These are phyloP conservation scores for Raffaelea deltoideospora DNA, from an alignment of 2,329 filamentous ascomycete genomes.

Conservation along the genomic window DNA sequence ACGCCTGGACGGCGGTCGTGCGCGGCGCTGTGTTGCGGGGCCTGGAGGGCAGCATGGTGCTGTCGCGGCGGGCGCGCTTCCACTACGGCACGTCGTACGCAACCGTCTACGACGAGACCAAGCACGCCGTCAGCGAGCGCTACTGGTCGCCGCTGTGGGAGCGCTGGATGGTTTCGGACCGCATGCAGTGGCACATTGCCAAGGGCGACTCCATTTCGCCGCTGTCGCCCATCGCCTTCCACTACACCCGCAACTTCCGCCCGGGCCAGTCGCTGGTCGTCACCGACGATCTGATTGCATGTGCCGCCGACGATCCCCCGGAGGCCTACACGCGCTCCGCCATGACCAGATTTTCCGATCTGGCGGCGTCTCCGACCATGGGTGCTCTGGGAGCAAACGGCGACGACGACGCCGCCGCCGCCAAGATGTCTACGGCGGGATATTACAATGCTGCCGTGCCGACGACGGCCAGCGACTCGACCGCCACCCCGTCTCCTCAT, in stretches of 20 bases:
- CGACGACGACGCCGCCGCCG: too few species aligned
- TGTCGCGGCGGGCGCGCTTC: slow-evolving; percentile 57
- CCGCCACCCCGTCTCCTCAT: too few species aligned
- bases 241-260: slow-evolving; percentile 75
- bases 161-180: slow-evolving; percentile 67
- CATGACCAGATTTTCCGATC: too few species aligned
- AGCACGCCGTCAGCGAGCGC: slow-evolving; percentile 55
- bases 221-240: slow-evolving; percentile 61
- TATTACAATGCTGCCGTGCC: too few species aligned
- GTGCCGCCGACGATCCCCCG: slow-evolving; percentile 52
- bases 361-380: neutral
- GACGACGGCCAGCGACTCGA: too few species aligned
- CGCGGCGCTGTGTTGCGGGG: slow-evolving; percentile 62
- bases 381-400: neutral
- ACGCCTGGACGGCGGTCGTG: slow-evolving; percentile 71
- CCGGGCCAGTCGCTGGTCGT: slow-evolving; percentile 63
- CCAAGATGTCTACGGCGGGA: too few species aligned
- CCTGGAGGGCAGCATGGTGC: slow-evolving; percentile 64
- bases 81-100: slow-evolving; percentile 72
- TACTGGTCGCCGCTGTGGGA: slow-evolving; percentile 75
- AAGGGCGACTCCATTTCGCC: slow-evolving; percentile 66
- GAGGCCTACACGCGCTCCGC: slow-evolving; percentile 33
- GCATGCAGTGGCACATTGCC: slow-evolving; percentile 76
- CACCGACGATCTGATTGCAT: slow-evolving; percentile 67
- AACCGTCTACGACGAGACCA: slow-evolving; percentile 62